Evolutionary conservation across 164 flowering plant genomes (phyloP).

Genomic region (Dillenia suffruticosa): DNA sequence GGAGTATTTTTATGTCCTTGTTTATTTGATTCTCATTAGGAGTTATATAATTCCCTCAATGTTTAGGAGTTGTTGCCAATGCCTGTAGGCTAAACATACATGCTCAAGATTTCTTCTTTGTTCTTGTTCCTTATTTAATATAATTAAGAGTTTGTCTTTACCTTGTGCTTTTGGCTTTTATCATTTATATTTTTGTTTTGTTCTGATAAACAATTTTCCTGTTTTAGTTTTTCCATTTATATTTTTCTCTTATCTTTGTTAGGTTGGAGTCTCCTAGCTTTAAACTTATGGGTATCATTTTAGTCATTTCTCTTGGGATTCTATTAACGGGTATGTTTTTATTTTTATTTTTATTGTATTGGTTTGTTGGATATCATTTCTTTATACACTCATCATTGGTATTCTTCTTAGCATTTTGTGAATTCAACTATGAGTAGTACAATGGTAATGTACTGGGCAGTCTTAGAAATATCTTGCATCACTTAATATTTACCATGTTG

Average conservation of each 20-base stretch:
- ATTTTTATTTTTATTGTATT: background rate
- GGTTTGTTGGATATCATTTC: background rate
- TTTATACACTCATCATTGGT: too few species aligned
- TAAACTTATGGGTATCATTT: slow-evolving; percentile 82
- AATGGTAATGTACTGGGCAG: background rate
- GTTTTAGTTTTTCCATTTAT: background rate
- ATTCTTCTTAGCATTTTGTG: too few species aligned
- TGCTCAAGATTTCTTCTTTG: background rate
- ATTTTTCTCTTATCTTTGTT: slow-evolving; percentile 14
- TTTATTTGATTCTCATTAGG: too few species aligned
- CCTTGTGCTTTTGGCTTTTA: background rate
- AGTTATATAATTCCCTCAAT: too few species aligned
- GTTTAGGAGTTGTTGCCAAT: too few species aligned
- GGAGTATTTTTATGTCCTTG: too few species aligned
- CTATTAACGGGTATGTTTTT: slow-evolving; percentile 64
- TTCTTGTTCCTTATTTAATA: background rate
- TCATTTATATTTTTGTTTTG: background rate
- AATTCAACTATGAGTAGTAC: too few species aligned
- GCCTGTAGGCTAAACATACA: too few species aligned
- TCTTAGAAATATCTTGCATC: too few species aligned
- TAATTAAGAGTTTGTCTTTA: too few species aligned
- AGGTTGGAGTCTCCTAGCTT: slow-evolving; percentile 95
- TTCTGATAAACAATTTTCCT: background rate
- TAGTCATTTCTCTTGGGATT: slow-evolving; percentile 75
- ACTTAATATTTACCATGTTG: too few species aligned